Conservation (phyloP, 2,329 filamentous ascomycete genomes). For the Onygena corvina region DNA sequence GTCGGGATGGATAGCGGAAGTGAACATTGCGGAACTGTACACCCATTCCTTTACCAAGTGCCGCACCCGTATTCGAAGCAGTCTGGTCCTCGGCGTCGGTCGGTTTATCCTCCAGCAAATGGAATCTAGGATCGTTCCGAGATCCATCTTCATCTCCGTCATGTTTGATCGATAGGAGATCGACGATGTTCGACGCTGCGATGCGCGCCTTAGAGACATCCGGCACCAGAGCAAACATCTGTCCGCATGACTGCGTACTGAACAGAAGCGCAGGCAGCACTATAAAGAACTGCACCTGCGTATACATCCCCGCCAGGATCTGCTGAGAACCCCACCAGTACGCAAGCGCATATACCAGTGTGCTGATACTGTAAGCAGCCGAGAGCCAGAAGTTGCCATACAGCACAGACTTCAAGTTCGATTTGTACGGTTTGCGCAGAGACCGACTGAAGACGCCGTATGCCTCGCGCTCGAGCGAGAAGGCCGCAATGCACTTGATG, state of each 20-base stretch:
- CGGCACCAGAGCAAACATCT: constrained; percentile 57
- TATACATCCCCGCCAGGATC: constrained; percentile 50
- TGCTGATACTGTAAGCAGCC: constrained; percentile 33
- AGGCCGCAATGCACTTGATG: constrained; percentile 35
- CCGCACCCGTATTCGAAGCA: neutral
- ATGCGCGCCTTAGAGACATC: constrained; percentile 52
- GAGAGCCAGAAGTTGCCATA: constrained; percentile 31
- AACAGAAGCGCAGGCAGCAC: constrained; percentile 56
- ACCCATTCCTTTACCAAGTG: constrained; percentile 29
- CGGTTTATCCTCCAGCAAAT: constrained; percentile 16
- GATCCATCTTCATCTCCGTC: constrained; percentile 15
- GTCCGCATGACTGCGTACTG: constrained; percentile 55
- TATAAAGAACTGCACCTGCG: constrained; percentile 54
- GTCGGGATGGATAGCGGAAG: constrained; percentile 55
- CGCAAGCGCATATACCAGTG: constrained; percentile 56
- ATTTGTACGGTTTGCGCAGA: constrained; percentile 31
- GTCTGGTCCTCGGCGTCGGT: constrained; percentile 21
- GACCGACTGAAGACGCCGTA: constrained; percentile 30
- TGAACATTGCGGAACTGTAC: constrained; percentile 48
- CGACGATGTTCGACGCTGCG: constrained; percentile 46
- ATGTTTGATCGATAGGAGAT: constrained; percentile 27
- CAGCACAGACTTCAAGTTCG: constrained; percentile 34
- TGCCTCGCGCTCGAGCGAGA: constrained; percentile 37
- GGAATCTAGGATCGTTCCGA: constrained; percentile 12
- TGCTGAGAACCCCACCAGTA: constrained; percentile 64